Evolutionary conservation across 2,329 filamentous ascomycete genomes (phyloP).

Genomic region (Claviceps sp.): DNA sequence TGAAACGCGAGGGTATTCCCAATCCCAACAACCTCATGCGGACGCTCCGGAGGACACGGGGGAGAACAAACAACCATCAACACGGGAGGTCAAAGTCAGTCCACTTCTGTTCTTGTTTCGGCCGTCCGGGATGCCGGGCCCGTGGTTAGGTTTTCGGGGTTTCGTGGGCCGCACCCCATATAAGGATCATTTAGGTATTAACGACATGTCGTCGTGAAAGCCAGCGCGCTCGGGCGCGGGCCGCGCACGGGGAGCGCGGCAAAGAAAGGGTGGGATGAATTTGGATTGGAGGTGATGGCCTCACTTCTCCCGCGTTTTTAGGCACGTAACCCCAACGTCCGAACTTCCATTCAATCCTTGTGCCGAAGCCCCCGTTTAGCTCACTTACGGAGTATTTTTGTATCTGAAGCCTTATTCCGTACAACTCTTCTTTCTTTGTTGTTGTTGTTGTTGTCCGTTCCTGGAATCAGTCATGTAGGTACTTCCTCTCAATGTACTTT

Average conservation of each 20-base stretch:
- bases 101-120: not conserved
- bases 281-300: too few relatives aligned
- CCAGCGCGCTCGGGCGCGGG: not conserved
- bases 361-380: too few relatives aligned
- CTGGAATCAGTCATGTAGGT: not conserved
- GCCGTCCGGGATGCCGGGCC: too few relatives aligned
- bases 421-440: not conserved
- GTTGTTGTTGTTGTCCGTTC: not conserved
- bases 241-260: not conserved
- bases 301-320: too few relatives aligned
- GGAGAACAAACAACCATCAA: too few relatives aligned
- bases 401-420: too few relatives aligned
- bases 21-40: not conserved
- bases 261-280: too few relatives aligned
- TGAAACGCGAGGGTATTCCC: not conserved
- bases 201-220: not conserved
- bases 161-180: not conserved
- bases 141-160: not conserved
- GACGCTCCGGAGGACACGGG: too few relatives aligned
- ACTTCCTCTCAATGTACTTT: not conserved
- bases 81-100: not conserved
- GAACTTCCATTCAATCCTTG: too few relatives aligned
- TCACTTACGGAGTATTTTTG: too few relatives aligned
- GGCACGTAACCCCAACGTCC: too few relatives aligned
- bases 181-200: too few relatives aligned